Base-by-base conservation (phyloP, 2,329 filamentous ascomycete genomes). In the Parasarocladium wereldwijsianum region DNA sequence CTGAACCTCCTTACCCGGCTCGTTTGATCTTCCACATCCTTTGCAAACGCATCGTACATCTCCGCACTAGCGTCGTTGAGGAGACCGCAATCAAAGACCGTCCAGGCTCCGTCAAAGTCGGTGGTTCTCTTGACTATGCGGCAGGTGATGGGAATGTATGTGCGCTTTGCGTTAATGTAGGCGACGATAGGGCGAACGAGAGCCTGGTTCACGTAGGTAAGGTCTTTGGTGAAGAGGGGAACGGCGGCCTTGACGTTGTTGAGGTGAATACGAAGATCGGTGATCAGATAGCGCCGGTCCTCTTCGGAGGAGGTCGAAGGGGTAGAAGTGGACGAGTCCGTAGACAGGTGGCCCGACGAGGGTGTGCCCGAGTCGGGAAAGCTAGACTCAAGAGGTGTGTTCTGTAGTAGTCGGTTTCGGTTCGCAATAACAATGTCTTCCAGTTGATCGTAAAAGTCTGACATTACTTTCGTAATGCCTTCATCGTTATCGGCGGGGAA, bases 31-130 rank as follows among this genome's bases (percentile, higher is more conserved):
- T 85, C 76, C 18, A 98, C 84, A 50, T 94, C 84, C 38, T 75
- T 73, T 21, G 85, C 85, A 54, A 98, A 96, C 1, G 90, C 90
- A 43, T 87, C 75, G 50, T 98, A 98, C 31, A 85, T 85, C 66
- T 94, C 90, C 39, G 80, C 83, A 6, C 81, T 87, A 36, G 93
- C 60, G 54, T 98, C 90, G 45, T 93, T 83, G 77, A 96, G 84
- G 31, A 98, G 60, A 2, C 85, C 86, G 44, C 81, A 90, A 53
- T 98, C 90, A 49, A 81, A 96, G 17, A 92, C 67, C 4, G 86
- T 87, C 90, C 90, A 96, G 42, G 80, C 82, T 19, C 90, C 90
- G 50, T 96, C 83, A 46, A 98, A 98, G 50, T 98, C 90, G 35
- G 69, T 69, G 12, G 76, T 69, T 6, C 76, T 74, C 60, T 98